A percentile compares a stretch with the other conserved stretches of the same genome.
These are phyloP conservation scores for Diaporthe sp. DNA, from an alignment of 2,329 filamentous ascomycete genomes.

Conservation along the genomic window DNA sequence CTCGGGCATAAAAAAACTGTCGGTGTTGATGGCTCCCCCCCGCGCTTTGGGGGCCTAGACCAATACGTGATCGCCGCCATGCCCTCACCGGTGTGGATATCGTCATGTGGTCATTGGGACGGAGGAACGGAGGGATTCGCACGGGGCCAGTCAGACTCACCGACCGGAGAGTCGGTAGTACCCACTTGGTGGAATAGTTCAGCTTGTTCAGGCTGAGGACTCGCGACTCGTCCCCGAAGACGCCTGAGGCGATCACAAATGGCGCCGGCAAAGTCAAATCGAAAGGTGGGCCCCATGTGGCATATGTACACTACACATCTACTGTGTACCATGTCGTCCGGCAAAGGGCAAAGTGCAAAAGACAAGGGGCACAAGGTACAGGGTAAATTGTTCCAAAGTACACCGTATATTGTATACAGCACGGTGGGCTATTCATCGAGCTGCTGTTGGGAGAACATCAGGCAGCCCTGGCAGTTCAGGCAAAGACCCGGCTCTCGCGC, in stretches of 20 bases:
- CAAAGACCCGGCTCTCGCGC: conserved; percentile 8
- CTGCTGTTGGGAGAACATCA: not conserved
- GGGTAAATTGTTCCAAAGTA: not conserved
- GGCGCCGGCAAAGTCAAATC: conserved; percentile 16
- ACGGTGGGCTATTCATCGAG: not conserved
- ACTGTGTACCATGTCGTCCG: not conserved
- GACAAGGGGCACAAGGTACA: not conserved
- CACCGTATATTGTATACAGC: not conserved
- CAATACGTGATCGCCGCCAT: conserved; percentile 11
- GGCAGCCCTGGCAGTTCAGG: not conserved
- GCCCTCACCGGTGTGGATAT: conserved; percentile 34
- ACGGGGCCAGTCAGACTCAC: conserved; percentile 10
- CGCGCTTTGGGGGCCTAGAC: conserved; percentile 21
- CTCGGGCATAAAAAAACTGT: not conserved
- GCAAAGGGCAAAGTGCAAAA: not conserved
- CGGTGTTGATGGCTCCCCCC: not conserved
- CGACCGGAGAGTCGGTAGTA: not conserved
- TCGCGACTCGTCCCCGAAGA: conserved; percentile 2
- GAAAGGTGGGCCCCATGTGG: not conserved
- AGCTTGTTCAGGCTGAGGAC: not conserved
- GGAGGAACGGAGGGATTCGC: not conserved
- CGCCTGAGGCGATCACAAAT: not conserved
- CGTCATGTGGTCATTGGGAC: conserved; percentile 29
- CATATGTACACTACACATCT: not conserved
- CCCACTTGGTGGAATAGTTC: not conserved